Percentiles rank a stretch among this genome's conserved stretches.
phyloP scores from a whole-genome alignment of 1,139 yeast genomes.

The Eremothecium sinecaudum region DNA sequence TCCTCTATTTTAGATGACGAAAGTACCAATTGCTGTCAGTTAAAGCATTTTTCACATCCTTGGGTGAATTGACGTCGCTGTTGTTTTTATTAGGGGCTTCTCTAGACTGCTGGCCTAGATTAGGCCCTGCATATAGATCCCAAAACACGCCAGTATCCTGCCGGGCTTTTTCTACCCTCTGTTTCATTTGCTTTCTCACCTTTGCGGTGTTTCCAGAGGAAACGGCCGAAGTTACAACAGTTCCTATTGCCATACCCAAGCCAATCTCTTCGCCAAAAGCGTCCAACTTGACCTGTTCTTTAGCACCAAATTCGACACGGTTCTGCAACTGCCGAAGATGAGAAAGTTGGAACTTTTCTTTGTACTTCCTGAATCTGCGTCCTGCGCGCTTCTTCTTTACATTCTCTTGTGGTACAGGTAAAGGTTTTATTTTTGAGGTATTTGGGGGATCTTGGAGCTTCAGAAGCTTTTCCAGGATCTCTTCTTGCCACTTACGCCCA shows the following conservation, averaged over 20 bases:
- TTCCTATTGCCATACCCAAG: conserved; percentile 51
- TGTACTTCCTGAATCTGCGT: conserved; percentile 62
- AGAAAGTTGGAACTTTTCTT: conserved; percentile 71
- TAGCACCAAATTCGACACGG: conserved; percentile 70
- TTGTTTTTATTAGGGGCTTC: no score
- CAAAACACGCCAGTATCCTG: not conserved
- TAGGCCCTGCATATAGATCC: no score
- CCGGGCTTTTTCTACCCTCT: conserved; percentile 32
- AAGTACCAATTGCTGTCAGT: not conserved
- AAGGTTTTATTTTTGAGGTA: conserved; percentile 55
- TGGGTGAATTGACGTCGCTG: no score
- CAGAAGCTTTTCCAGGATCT: conserved; percentile 55
- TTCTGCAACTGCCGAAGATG: conserved; percentile 79
- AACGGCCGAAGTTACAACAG: conserved; percentile 10
- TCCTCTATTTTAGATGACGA: no score
- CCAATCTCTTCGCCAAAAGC: conserved; percentile 76
- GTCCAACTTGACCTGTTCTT: conserved; percentile 54
- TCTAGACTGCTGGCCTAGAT: no score
- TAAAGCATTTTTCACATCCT: not conserved
- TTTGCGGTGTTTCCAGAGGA: conserved; percentile 34
- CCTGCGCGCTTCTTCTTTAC: conserved; percentile 87
- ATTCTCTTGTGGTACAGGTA: conserved; percentile 73
- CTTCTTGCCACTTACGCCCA: conserved; percentile 52
- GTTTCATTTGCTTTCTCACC: conserved; percentile 44
- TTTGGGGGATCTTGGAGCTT: conserved; percentile 76